These are phyloP conservation scores for Phytophthora agathidicida DNA, from an alignment of 352 stramenopile genomes.

Conservation along the genomic window DNA sequence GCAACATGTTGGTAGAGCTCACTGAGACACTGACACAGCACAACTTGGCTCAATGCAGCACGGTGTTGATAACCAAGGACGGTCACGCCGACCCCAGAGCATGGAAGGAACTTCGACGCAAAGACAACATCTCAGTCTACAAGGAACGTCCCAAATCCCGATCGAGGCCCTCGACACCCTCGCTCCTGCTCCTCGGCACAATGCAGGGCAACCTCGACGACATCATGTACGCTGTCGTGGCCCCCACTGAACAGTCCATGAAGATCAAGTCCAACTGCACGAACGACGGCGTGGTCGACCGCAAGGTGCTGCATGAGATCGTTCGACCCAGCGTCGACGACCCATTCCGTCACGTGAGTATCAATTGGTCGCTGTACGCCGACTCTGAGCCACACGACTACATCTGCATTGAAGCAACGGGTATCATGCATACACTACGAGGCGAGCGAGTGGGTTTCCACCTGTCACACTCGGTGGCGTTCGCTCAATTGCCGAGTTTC, in stretches of 20 bases:
- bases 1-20: conserved; percentile 28
- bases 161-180: conserved; percentile 17
- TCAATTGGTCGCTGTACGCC: conserved; percentile 46
- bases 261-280: conserved; percentile 44
- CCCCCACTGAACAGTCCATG: conserved; percentile 36
- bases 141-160: conserved; percentile 19
- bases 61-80: conserved; percentile 24
- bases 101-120: conserved; percentile 35
- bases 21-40: conserved; percentile 28
- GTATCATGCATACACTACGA: conserved; percentile 17
- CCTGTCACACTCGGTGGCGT: conserved; percentile 46
- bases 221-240: conserved; percentile 37
- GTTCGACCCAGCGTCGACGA: conserved; percentile 25
- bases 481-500: conserved; percentile 19
- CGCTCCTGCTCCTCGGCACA: conserved; percentile 30
- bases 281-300: conserved; percentile 40
- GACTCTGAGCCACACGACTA: conserved; percentile 45
- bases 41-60: conserved; percentile 35
- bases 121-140: conserved; percentile 30
- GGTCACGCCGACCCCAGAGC: conserved; percentile 20
- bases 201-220: conserved; percentile 27
- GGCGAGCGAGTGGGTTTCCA: conserved; percentile 49
- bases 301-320: conserved; percentile 28
- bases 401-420: conserved; percentile 50
- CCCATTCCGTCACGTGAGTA: conserved; percentile 43